These are phyloP conservation scores for Hypomyces rosellus DNA, from an alignment of 2,329 filamentous ascomycete species.

Conservation along the genomic window DNA sequence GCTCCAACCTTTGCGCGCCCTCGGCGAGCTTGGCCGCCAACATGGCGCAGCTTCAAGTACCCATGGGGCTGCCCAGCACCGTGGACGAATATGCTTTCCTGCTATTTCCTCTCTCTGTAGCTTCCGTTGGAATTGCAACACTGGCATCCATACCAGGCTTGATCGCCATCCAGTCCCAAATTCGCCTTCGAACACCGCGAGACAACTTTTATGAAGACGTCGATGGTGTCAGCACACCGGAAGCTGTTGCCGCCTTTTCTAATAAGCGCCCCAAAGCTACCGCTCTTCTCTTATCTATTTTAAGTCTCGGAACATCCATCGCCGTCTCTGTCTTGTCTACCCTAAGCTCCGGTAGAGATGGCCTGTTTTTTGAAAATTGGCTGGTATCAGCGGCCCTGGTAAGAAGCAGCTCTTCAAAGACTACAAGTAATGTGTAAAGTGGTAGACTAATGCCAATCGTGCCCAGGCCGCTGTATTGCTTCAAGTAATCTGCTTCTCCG, in stretches of 20 bases:
- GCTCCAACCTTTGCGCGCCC: conserved; percentile 2
- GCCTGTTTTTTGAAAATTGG: conserved; percentile 51
- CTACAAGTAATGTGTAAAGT: neutral
- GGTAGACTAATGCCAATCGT: too few relatives aligned
- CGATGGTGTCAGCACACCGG: conserved; percentile 62
- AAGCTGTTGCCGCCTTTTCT: conserved; percentile 57
- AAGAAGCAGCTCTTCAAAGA: conserved; percentile 25
- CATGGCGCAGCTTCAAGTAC: conserved; percentile 5
- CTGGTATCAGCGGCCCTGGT: conserved; percentile 58
- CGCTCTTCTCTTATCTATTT: conserved; percentile 46
- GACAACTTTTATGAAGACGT: conserved; percentile 57
- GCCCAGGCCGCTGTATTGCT: conserved; percentile 43
- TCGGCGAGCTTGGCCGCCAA: conserved; percentile 5
- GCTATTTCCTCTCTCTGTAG: conserved; percentile 23
- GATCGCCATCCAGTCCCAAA: conserved; percentile 27
- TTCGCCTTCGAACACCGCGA: conserved; percentile 29
- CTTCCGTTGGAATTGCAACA: conserved; percentile 28
- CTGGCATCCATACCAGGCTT: conserved; percentile 34
- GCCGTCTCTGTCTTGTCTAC: conserved; percentile 49
- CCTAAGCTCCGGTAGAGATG: conserved; percentile 28
- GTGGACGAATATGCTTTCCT: conserved; percentile 1
- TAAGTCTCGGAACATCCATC: conserved; percentile 51
- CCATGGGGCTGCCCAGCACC: neutral
- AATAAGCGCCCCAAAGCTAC: conserved; percentile 49
- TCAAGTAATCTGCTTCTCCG: conserved; percentile 45